Evolutionary conservation across 768 basidiomycete genomes (phyloP), one percentile per base, ranked within the genome.

Genomic region (Leccinum variicolor): DNA sequence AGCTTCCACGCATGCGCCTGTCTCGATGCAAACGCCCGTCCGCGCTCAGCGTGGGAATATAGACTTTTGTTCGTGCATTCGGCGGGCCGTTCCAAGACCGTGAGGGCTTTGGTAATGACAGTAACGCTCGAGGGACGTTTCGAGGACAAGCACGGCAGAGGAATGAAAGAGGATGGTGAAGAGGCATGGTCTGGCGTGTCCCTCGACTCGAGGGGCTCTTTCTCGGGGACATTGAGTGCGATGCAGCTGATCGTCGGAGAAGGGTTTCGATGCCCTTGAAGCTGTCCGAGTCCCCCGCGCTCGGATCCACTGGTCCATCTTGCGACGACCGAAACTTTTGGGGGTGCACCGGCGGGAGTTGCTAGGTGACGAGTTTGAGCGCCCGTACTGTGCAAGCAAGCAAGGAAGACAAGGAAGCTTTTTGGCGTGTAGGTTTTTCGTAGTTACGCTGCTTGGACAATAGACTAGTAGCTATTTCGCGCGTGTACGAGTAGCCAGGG

Each of bases 71-170:
- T 57, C 15, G 19, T 31, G 0, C 56, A 47, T 36, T 43, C 53
- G 17, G 53, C 53, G 39, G 28, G 11, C 0, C 41, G 11, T 31
- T 34, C 23, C 41, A 33, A 19, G 45, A 4, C 26, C 8, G 45
- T 57, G 14, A 46, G 41, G 33, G 56, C 52, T n/a, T 29, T 57
- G 52, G 56, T 57, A 9, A 57, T 57, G 56, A 57, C 56, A 14
- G 45, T 57, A 13, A 57, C 56, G 25, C 56, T 57, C 45, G 56
- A 57, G 45, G 56, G 56, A 17, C 14, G 50, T 14, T 41, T 56
- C 1, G 43, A 17, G 15, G 26, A 48, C 9, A 10, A 26, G 25
- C 47, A 8, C 9, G 21, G 45, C 23, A 25, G 23, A 23, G 45
- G 45, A 23, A n/a, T 14, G 45, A 21, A 23, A 23, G 52, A 26